Conservation (phyloP, 345 rosid genomes). For the Salix arbutifolia region DNA sequence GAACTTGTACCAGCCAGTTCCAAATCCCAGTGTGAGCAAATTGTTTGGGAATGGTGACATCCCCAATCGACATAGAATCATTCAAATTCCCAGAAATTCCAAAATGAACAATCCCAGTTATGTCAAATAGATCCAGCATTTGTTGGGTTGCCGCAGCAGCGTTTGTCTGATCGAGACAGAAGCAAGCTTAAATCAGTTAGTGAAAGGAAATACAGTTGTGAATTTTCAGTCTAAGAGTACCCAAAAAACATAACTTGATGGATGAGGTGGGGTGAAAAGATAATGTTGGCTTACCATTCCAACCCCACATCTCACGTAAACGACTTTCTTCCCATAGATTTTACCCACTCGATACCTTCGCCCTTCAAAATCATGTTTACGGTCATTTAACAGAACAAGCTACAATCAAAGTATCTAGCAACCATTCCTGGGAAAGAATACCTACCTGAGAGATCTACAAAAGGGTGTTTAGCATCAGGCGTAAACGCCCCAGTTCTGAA, state of each 20-base stretch:
- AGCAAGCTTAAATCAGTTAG: neutral
- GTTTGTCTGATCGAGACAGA: conserved; percentile 31
- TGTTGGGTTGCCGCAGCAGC: conserved; percentile 63
- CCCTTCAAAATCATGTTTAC: conserved; percentile 22
- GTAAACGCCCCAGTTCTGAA: conserved; percentile 27
- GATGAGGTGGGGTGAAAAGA: too few relatives aligned
- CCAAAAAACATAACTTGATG: too few relatives aligned
- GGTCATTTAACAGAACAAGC: neutral
- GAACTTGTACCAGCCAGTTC: conserved; percentile 46
- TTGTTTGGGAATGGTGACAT: conserved; percentile 50
- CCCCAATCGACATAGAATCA: conserved; percentile 55
- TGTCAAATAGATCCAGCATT: conserved; percentile 40
- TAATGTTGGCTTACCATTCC: conserved; percentile 36
- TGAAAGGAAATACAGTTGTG: neutral
- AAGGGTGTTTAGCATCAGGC: conserved; percentile 33
- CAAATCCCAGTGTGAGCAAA: conserved; percentile 45
- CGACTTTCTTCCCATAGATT: conserved; percentile 39
- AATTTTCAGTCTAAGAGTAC: too few relatives aligned
- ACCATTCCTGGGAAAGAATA: neutral
- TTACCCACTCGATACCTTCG: conserved; percentile 42
- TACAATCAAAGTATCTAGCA: neutral
- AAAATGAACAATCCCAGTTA: conserved; percentile 47
- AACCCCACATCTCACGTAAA: conserved; percentile 53
- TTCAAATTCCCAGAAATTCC: conserved; percentile 51
- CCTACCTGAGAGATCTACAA: conserved; percentile 45